Base-by-base conservation (phyloP, 225 moss, liverwort and hornwort species). In the Lunularia cruciata region DNA sequence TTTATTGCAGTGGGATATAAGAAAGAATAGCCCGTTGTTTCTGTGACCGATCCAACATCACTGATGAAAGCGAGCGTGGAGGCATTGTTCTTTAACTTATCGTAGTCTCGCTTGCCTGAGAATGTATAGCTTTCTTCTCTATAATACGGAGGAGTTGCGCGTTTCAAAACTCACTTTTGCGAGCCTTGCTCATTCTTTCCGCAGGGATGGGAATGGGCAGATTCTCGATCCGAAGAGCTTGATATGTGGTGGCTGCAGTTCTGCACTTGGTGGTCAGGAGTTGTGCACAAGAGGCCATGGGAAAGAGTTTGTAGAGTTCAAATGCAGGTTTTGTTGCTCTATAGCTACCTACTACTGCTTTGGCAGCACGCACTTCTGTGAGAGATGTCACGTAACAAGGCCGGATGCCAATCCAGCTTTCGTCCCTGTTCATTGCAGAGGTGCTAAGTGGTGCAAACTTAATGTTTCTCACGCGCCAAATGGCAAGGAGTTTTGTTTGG, bases 271-370 rank as follows among this genome's bases (percentile, higher is more conserved):
- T 13, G 66, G n/a, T n/a, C n/a, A 80, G 40, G 85, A 79, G 25
- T 19, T 62, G 38, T 85, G 87, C 39, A 35, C 72, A 32, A 85
- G 73, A 74, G 87, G 84, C 43, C 87, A 87, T 23, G 85, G 87
- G 30, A 83, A 72, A 73, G 87, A 87, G 73, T 87, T 83, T 45
- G 78, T 87, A 55, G 87, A 87, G 66, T 87, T 80, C 47, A 87
- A 87, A 65, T 87, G 87, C 71, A 72, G 76, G 43, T 87, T 73
- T 77, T 87, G 87, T 58, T 87, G 87, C 80, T 85, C 87, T 20
- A 70, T 76, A 39, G 87, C 83, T 58, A 78, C 87, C 27, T 87
- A 79, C 60, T 87, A 84, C 57, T 87, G 87, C 73, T 87, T 84
- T 78, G 87, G 87, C 54, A 69, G 64, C 51, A 81, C 78, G 45